Base-by-base conservation (phyloP, 176 grass and related monocot genomes). In the Raddia distichophylla region DNA sequence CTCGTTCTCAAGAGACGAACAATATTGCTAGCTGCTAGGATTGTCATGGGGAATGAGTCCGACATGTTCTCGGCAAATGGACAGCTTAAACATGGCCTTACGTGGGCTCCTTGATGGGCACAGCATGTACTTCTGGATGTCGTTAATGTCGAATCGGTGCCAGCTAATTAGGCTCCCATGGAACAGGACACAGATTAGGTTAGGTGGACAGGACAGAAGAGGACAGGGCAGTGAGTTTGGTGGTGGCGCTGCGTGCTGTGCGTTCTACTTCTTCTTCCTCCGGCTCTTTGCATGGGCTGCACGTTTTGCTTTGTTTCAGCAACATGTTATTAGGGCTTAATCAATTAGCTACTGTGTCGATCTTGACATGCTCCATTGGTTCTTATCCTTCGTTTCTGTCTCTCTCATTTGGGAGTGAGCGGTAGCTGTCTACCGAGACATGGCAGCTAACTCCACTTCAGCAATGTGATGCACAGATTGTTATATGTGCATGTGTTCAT, bases 111-210 rank as follows among this genome's bases (percentile, higher is more conserved):
- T 34, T 10, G 69, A 72, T 52, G 51, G 47, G 52, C 6, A 9
- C 19, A 52, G 33, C 20, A 13, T 57, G 8, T 40, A 40, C 37
- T 18, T 74, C 7, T 74, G 50, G 7, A 37, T 52, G 51, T 34
- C 71, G 27, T 74, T 17, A 74, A 56, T 40, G 49, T 56, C 56
- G 27, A 51, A 54, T 56, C n/a, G 71, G 71, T 52, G 56, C 71
- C 7, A 74, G 12, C 51, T 5, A 18, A 74, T 74, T 74, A 73
- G 50, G 71, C 37, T 50, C 18, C 47, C 48, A 74, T 10, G 33
- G 52, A 17, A 74, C 71, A 17, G 14, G 55, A 7, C 27, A 42
- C 51, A 18, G 14, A 37, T 74, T 74, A 74, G 52, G 34, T 74
- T 27, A 7, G 67, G 67, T 49, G 71, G 71, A 37, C 37, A 40